Percentiles rank a stretch among this genome's conserved stretches.
phyloP scores from a whole-genome alignment of 192 early-diverging fungal species.

The Coemansia sp. region DNA sequence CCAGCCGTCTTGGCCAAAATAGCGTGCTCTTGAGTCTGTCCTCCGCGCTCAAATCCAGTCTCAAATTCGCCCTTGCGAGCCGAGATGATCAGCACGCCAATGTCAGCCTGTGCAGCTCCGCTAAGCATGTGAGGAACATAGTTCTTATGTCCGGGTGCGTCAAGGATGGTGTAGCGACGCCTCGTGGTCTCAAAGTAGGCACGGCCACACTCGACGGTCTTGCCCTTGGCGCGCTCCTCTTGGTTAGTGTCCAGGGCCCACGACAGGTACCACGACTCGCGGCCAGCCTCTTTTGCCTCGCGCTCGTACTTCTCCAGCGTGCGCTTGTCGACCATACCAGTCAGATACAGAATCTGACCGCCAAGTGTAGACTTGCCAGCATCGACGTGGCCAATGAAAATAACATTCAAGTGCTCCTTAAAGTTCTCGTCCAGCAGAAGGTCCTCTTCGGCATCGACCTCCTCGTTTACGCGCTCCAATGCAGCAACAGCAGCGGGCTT shows the following conservation, averaged over 20 bases:
- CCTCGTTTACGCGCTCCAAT: slow-evolving; percentile 18
- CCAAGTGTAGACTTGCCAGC: slow-evolving; percentile 99
- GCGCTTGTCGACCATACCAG: slow-evolving; percentile 99
- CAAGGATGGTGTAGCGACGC: slow-evolving; percentile 95
- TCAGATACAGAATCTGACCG: slow-evolving; percentile 90
- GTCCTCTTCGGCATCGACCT: slow-evolving; percentile 63
- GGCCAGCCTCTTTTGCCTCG: slow-evolving; percentile 96
- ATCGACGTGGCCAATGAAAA: slow-evolving; percentile 99
- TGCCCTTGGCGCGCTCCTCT: slow-evolving; percentile 98
- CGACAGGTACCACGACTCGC: slow-evolving; percentile 98
- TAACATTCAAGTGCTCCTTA: slow-evolving; percentile 96
- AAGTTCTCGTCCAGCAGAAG: slow-evolving; percentile 70
- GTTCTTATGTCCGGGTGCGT: slow-evolving; percentile 99
- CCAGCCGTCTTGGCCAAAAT: slow-evolving; percentile 97
- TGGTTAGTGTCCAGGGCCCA: slow-evolving; percentile 98
- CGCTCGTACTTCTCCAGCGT: slow-evolving; percentile 99
- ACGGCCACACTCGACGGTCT: slow-evolving; percentile 97
- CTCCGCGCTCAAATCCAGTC: slow-evolving; percentile 99
- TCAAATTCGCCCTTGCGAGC: slow-evolving; percentile 99
- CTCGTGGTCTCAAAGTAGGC: slow-evolving; percentile 97
- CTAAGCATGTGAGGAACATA: slow-evolving; percentile 98
- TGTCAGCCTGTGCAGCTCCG: slow-evolving; percentile 96
- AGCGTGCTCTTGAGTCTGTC: slow-evolving; percentile 98
- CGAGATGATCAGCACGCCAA: slow-evolving; percentile 94
- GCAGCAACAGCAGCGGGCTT: slow-evolving; percentile 9